Conservation (phyloP, 2,329 filamentous ascomycete species). For the Trichoderma atrobrunneum region DNA sequence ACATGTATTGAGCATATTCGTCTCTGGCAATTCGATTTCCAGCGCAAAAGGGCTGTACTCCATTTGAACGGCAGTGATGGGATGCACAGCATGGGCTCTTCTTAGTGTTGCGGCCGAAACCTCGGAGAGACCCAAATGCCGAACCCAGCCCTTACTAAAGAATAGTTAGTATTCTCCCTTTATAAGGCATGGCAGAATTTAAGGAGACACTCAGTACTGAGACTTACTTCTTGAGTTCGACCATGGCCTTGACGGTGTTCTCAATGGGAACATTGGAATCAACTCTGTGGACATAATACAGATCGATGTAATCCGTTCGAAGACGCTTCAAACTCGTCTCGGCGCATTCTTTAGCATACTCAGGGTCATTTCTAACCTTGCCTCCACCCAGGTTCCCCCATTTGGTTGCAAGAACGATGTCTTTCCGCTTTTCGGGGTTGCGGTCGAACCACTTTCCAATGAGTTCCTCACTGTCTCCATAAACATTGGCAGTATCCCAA, state of each 20-base stretch:
- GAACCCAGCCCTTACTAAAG: slow-evolving; percentile 51
- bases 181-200: background rate
- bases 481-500: slow-evolving; percentile 51
- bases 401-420: slow-evolving; percentile 50
- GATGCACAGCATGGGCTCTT: slow-evolving; percentile 49
- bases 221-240: slow-evolving; percentile 39
- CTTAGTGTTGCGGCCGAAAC: slow-evolving; percentile 48
- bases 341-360: slow-evolving; percentile 22
- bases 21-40: slow-evolving; percentile 54
- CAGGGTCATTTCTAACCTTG: slow-evolving; percentile 2
- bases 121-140: slow-evolving; percentile 55
- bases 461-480: slow-evolving; percentile 48
- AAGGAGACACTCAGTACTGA: background rate
- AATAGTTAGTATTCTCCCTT: background rate
- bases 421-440: slow-evolving; percentile 41
- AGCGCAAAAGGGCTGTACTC: slow-evolving; percentile 55
- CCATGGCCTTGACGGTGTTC: slow-evolving; percentile 50
- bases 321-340: slow-evolving; percentile 44
- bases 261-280: slow-evolving; percentile 47
- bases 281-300: slow-evolving; percentile 53
- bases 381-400: slow-evolving; percentile 27
- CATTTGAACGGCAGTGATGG: slow-evolving; percentile 51
- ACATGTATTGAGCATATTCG: slow-evolving; percentile 50
- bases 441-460: slow-evolving; percentile 51
- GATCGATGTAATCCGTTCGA: slow-evolving; percentile 52